A percentile compares a stretch with the other conserved stretches of the same genome.
These are phyloP conservation scores for Fusarium sp. DNA, from an alignment of 2,329 filamentous ascomycete genomes.

Conservation along the genomic window DNA sequence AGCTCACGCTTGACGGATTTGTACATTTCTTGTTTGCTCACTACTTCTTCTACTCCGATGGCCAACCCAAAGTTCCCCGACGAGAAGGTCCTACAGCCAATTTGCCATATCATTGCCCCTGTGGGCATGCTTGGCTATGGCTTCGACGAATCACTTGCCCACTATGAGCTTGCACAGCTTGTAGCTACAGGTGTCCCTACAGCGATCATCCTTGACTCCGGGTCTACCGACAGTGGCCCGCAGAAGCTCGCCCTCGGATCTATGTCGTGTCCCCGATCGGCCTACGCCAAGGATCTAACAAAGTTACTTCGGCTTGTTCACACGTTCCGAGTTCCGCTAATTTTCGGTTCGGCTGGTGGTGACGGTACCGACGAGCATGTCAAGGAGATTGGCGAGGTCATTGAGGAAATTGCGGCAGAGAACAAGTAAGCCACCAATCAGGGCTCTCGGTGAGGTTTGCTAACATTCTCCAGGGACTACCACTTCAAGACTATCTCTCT, in stretches of 20 bases:
- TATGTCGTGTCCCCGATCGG: conserved; percentile 57
- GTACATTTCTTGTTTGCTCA: too few species aligned
- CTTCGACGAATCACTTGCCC: conserved; percentile 54
- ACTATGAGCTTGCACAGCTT: conserved; percentile 45
- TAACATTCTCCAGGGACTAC: conserved; percentile 23
- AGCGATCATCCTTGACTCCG: conserved; percentile 55
- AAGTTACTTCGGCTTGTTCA: conserved; percentile 56
- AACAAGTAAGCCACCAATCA: conserved; percentile 9
- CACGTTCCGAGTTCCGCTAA: conserved; percentile 55
- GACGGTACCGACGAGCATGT: conserved; percentile 64
- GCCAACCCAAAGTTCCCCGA: neutral
- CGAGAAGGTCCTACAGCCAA: neutral
- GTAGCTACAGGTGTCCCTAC: conserved; percentile 50
- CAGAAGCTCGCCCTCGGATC: conserved; percentile 59
- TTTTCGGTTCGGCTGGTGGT: conserved; percentile 64
- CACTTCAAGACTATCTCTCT: conserved; percentile 56
- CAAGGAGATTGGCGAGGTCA: conserved; percentile 56
- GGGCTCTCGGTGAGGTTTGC: fast-evolving
- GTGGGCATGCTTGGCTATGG: conserved; percentile 68
- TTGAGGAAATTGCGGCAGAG: conserved; percentile 43
- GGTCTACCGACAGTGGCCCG: conserved; percentile 56
- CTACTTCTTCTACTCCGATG: neutral
- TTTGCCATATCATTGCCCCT: conserved; percentile 62
- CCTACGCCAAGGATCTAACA: conserved; percentile 61
- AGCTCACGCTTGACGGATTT: neutral